Percentiles rank a stretch among this genome's conserved stretches.
These are phyloP conservation scores for Candolleomyces aberdarensis DNA, from an alignment of 768 basidiomycete species.

Conservation along the genomic window DNA sequence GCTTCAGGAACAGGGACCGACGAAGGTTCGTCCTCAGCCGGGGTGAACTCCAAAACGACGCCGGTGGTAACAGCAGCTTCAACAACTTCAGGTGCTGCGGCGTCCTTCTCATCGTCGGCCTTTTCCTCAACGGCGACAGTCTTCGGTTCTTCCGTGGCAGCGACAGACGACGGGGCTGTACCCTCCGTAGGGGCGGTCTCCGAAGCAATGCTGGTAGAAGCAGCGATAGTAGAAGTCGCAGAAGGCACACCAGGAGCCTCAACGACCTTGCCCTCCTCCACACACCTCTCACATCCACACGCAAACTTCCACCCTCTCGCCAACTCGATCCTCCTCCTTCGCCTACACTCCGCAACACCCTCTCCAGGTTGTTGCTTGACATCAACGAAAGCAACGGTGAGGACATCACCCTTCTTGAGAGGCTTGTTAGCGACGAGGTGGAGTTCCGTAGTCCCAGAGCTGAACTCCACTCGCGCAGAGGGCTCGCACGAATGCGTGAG, in stretches of 20 bases:
- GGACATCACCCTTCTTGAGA: slow-evolving; percentile 71
- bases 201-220: too few relatives aligned
- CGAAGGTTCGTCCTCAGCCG: too few relatives aligned
- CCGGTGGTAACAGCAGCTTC: too few relatives aligned
- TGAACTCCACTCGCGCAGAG: slow-evolving; percentile 62
- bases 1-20: too few relatives aligned
- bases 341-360: slow-evolving; percentile 50
- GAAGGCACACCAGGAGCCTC: slow-evolving; percentile 15
- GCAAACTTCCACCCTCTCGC: slow-evolving; percentile 82
- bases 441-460: slow-evolving; percentile 63
- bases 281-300: slow-evolving; percentile 67
- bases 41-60: too few relatives aligned
- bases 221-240: too few relatives aligned
- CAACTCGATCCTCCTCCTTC: slow-evolving; percentile 68
- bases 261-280: slow-evolving; percentile 38
- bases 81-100: too few relatives aligned
- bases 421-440: slow-evolving; percentile 63
- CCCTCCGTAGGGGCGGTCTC: too few relatives aligned
- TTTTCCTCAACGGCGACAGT: too few relatives aligned
- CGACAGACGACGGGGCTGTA: too few relatives aligned
- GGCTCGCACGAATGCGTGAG: slow-evolving; percentile 76
- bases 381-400: slow-evolving; percentile 77
- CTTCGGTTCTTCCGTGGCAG: too few relatives aligned
- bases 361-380: slow-evolving; percentile 55
- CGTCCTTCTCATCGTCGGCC: too few relatives aligned